phyloP scores from a whole-genome alignment of 139 green algal genomes.

The Gonium pectorale region DNA sequence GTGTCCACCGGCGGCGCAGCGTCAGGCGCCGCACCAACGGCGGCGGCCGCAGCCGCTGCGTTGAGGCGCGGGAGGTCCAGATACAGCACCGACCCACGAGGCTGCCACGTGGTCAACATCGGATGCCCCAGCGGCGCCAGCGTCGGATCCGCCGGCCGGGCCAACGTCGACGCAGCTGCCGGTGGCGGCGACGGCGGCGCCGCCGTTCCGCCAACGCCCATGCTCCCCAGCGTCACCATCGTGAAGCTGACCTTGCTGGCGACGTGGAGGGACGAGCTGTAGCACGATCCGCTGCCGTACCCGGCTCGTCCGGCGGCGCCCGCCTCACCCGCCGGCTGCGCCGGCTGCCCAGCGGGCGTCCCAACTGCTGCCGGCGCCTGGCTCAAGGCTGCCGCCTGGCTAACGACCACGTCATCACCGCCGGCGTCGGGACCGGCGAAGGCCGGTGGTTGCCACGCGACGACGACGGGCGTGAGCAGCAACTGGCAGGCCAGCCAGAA shows the following conservation, averaged over 20 bases:
- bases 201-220: neutral
- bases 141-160: neutral
- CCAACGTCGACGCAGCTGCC: neutral
- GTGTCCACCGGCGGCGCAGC: neutral
- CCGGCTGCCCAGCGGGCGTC: neutral
- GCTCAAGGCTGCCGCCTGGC: neutral
- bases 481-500: constrained; percentile 31
- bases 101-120: constrained; percentile 29
- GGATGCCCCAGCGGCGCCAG: constrained; percentile 19
- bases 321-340: neutral
- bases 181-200: neutral
- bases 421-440: no score
- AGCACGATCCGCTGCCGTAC: neutral
- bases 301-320: neutral
- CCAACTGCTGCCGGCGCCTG: neutral
- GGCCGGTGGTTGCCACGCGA: neutral
- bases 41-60: neutral
- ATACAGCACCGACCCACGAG: constrained; percentile 16
- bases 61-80: neutral
- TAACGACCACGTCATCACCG: no score
- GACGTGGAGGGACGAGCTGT: constrained; percentile 28
- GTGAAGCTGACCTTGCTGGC: constrained; percentile 7
- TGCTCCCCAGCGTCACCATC: constrained; percentile 6
- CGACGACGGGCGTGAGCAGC: constrained; percentile 33
- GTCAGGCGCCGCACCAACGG: neutral